Evolutionary conservation across 140 eudicot genomes (phyloP).

Genomic region (Cichorium intybus): DNA sequence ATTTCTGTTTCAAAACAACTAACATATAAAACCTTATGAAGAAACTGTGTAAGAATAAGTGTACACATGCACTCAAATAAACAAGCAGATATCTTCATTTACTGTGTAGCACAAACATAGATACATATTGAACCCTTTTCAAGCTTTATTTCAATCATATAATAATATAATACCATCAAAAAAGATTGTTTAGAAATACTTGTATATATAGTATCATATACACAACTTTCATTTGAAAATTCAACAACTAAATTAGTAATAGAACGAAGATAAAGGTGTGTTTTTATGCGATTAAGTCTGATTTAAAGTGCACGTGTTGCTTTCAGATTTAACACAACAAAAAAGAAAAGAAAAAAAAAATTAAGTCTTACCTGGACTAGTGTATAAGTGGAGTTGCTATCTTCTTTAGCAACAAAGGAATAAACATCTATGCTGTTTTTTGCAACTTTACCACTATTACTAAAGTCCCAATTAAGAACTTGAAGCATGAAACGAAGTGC

Average conservation of each 20-base stretch:
- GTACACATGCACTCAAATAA: no score
- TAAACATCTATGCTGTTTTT: constrained; percentile 60
- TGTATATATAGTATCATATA: not conserved
- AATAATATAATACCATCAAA: not conserved
- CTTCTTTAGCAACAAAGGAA: constrained; percentile 51
- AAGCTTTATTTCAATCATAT: not conserved
- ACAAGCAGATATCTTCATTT: no score
- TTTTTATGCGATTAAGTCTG: not conserved
- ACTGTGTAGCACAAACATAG: no score
- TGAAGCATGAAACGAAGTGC: constrained; percentile 95
- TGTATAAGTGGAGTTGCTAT: constrained; percentile 49
- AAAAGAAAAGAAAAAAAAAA: constrained; percentile 6
- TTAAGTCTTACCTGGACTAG: constrained; percentile 60
- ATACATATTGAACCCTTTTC: no score
- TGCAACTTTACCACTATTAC: constrained; percentile 39
- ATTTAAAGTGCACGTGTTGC: not conserved
- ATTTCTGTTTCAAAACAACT: no score
- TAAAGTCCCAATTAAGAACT: constrained; percentile 86
- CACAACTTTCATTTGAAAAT: not conserved
- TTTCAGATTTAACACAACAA: not conserved
- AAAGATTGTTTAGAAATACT: not conserved
- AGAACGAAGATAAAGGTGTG: not conserved
- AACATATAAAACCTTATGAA: not conserved
- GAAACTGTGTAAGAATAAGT: not conserved
- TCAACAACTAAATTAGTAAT: not conserved